Evolutionary conservation across 208 protist genomes (phyloP).

Genomic region (Baffinella frigidus): DNA sequence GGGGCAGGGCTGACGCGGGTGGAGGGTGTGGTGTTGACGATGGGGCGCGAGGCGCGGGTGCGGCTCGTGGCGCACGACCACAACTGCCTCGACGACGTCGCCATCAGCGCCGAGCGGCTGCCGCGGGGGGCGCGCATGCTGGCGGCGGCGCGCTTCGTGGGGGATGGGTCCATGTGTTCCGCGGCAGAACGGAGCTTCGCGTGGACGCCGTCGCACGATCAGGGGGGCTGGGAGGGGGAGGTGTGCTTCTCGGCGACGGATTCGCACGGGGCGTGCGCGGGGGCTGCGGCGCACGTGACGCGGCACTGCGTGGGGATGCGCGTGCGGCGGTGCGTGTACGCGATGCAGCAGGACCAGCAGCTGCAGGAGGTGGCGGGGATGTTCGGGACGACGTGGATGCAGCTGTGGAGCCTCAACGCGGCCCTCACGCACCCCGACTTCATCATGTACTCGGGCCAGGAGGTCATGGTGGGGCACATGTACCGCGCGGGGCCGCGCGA

Average conservation of each 20-base stretch:
- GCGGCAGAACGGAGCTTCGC: not conserved
- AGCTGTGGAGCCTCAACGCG: constrained; percentile 25
- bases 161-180: not conserved
- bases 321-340: constrained; percentile 41
- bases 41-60: not conserved
- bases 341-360: constrained; percentile 15
- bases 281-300: not conserved
- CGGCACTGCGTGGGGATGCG: not conserved
- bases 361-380: constrained; percentile 41
- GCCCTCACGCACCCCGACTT: constrained; percentile 4
- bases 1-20: not conserved
- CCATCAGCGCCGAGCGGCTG: not conserved
- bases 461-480: not conserved
- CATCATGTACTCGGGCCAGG: not conserved
- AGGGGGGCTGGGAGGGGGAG: not conserved
- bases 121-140: not conserved
- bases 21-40: not conserved
- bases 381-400: constrained; percentile 18
- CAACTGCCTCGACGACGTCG: not conserved
- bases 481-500: not conserved
- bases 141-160: not conserved
- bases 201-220: not conserved
- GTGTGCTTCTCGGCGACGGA: not conserved
- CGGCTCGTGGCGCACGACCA: not conserved
- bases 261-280: not conserved